phyloP scores from a whole-genome alignment of 352 stramenopile species.

The Globisporangium orthogonon region DNA sequence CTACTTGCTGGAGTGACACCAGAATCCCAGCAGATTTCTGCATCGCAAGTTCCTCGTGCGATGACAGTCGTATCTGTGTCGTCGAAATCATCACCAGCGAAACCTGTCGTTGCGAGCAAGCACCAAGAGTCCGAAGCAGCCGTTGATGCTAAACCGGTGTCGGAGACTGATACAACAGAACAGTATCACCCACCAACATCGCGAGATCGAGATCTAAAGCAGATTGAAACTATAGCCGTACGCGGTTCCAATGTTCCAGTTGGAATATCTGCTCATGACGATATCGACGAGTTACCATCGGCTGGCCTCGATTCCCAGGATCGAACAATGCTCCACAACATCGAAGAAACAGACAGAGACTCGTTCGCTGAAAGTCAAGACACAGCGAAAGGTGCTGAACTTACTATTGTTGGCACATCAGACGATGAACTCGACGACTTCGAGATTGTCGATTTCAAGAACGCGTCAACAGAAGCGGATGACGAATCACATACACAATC shows the following conservation, averaged over 20 bases:
- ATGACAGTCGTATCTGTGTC: constrained; percentile 11
- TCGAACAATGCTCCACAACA: too few species aligned
- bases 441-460: constrained; percentile 8
- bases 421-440: constrained; percentile 1
- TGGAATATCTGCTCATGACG: neutral
- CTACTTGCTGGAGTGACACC: neutral
- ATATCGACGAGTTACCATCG: neutral
- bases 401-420: neutral
- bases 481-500: too few species aligned
- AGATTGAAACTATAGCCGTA: too few species aligned
- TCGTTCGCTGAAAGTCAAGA: too few species aligned
- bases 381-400: too few species aligned
- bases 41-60: neutral
- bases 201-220: too few species aligned
- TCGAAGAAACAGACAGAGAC: too few species aligned
- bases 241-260: too few species aligned
- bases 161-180: neutral
- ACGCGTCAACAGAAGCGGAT: neutral
- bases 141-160: too few species aligned
- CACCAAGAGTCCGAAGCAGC: too few species aligned
- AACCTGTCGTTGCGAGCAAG: neutral
- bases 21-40: neutral
- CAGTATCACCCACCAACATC: too few species aligned
- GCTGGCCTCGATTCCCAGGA: too few species aligned
- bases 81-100: neutral